Conservation (phyloP, 2,329 filamentous ascomycete genomes). For the Aschersonia sp. region DNA sequence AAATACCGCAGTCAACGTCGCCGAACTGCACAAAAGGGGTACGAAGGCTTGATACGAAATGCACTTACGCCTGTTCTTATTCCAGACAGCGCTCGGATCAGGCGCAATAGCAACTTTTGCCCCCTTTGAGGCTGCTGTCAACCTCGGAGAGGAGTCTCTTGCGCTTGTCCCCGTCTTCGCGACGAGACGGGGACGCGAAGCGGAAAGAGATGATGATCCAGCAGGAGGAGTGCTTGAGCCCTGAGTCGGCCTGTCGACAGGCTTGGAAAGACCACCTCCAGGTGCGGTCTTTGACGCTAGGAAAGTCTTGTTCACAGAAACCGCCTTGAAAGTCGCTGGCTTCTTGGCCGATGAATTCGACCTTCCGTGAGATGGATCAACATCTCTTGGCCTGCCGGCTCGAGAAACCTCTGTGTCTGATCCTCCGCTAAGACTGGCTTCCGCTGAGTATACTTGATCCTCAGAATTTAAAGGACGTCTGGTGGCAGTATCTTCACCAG, state of each 20-base stretch:
- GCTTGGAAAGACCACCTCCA: constrained; percentile 29
- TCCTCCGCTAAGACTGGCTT: constrained; percentile 57
- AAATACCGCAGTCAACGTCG: constrained; percentile 10
- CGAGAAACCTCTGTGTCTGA: constrained; percentile 65
- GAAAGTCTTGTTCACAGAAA: constrained; percentile 76
- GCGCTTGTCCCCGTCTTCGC: constrained; percentile 56
- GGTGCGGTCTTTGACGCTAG: constrained; percentile 53
- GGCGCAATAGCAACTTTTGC: constrained; percentile 47
- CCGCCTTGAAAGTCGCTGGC: constrained; percentile 66
- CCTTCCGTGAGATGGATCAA: constrained; percentile 43
- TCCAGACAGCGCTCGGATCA: constrained; percentile 69
- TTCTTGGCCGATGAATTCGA: constrained; percentile 53
- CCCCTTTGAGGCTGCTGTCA: constrained; percentile 33
- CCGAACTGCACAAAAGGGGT: background rate
- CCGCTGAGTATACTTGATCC: constrained; percentile 44
- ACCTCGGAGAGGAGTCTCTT: constrained; percentile 33
- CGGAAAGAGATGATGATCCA: constrained; percentile 29
- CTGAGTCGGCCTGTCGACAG: constrained; percentile 33
- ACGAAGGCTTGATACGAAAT: background rate
- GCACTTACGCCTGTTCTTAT: constrained; percentile 68
- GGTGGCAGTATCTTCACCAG: constrained; percentile 37
- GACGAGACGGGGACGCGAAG: constrained; percentile 56
- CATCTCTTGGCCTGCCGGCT: constrained; percentile 41
- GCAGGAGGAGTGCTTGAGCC: constrained; percentile 31
- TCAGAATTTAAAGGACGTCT: constrained; percentile 44